phyloP scores from a whole-genome alignment of 2,329 filamentous ascomycete genomes.

The Ceratocystis alfenasii region DNA sequence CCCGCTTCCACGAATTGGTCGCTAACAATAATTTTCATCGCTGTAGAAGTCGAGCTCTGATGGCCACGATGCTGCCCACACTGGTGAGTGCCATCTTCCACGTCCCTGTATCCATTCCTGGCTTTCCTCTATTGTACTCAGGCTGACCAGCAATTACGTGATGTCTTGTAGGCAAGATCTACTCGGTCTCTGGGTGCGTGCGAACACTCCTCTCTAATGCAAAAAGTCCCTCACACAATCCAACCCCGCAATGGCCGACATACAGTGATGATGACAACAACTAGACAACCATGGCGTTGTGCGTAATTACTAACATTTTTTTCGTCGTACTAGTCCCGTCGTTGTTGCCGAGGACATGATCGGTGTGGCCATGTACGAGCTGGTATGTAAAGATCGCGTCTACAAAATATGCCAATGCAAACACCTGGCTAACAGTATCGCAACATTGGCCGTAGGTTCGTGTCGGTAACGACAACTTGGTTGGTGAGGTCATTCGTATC shows the following conservation, averaged over 20 bases:
- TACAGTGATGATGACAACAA: neutral
- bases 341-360: slow-evolving; percentile 97
- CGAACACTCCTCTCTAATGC: slow-evolving; percentile 23
- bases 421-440: neutral
- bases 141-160: neutral
- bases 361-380: slow-evolving; percentile 98
- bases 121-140: neutral
- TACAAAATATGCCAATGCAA: slow-evolving; percentile 4
- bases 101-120: neutral
- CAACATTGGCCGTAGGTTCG: slow-evolving; percentile 48
- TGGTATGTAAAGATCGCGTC: slow-evolving; percentile 46
- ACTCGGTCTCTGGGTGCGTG: slow-evolving; percentile 50
- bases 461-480: slow-evolving; percentile 82
- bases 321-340: slow-evolving; percentile 53
- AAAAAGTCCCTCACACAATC: slow-evolving; percentile 20
- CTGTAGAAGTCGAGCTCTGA: slow-evolving; percentile 19
- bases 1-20: neutral
- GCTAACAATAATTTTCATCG: neutral
- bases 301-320: slow-evolving; percentile 27
- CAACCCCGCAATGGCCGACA: slow-evolving; percentile 19
- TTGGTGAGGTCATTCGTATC: slow-evolving; percentile 97
- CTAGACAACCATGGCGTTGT: slow-evolving; percentile 10
- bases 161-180: slow-evolving; percentile 43
- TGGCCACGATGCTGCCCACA: slow-evolving; percentile 20
- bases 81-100: slow-evolving; percentile 13